Percentiles rank a stretch among this genome's conserved stretches.
Conservation (phyloP, 768 basidiomycete genomes). For the Russula dissimulans region DNA sequence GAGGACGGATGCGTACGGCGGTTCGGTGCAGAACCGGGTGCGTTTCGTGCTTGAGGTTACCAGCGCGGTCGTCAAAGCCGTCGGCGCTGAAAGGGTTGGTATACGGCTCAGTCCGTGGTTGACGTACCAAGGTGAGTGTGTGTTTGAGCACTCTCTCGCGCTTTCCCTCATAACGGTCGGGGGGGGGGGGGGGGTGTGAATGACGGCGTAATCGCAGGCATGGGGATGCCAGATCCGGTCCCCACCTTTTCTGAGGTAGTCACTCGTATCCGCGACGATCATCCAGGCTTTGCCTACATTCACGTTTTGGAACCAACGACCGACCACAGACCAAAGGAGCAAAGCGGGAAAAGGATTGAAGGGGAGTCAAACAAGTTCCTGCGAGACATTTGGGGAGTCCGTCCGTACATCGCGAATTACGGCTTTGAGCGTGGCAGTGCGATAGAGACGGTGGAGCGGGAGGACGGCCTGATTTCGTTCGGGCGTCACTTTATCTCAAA, state of each 20-base stretch:
- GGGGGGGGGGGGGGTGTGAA: too few relatives aligned
- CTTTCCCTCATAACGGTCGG: not conserved
- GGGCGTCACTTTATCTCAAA: slow-evolving; percentile 13
- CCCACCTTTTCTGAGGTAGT: slow-evolving; percentile 25
- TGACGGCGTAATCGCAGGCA: not conserved
- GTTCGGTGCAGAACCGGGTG: slow-evolving; percentile 36
- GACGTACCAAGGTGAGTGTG: not conserved
- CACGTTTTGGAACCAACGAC: slow-evolving; percentile 27
- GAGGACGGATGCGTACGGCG: slow-evolving; percentile 39
- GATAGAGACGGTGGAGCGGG: slow-evolving; percentile 4
- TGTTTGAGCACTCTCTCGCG: too few relatives aligned
- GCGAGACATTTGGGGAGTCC: slow-evolving; percentile 21
- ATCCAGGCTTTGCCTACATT: slow-evolving; percentile 18
- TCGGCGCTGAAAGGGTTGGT: slow-evolving; percentile 30
- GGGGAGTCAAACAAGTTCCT: slow-evolving; percentile 20
- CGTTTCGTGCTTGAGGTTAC: slow-evolving; percentile 33
- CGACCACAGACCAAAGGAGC: not conserved
- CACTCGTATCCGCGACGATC: slow-evolving; percentile 19
- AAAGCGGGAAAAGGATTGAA: not conserved
- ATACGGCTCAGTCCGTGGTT: slow-evolving; percentile 30
- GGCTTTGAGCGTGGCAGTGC: slow-evolving; percentile 22
- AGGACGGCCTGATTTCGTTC: slow-evolving; percentile 12
- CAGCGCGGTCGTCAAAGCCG: slow-evolving; percentile 28
- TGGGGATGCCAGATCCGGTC: slow-evolving; percentile 20
- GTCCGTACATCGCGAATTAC: slow-evolving; percentile 21